These are phyloP conservation scores for Umbilicus rupestris DNA, from an alignment of 164 flowering plant species.

Conservation along the genomic window DNA sequence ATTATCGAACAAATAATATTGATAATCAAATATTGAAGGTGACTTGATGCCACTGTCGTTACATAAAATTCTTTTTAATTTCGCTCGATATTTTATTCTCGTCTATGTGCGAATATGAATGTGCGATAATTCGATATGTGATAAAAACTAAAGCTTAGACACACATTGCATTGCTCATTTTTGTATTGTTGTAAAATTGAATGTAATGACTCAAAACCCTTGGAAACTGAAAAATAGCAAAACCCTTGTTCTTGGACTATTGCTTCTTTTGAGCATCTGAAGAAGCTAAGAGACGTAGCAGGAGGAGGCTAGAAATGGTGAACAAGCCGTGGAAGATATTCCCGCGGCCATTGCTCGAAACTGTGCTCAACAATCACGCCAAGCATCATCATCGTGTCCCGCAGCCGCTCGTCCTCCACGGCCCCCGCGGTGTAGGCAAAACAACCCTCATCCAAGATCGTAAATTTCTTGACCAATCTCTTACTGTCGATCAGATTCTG, in stretches of 20 bases:
- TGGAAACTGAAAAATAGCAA: not conserved
- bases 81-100: no score
- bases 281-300: not conserved
- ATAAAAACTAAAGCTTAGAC: no score
- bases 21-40: no score
- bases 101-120: no score
- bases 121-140: no score
- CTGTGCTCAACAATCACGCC: conserved; percentile 73
- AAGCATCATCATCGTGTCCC: conserved; percentile 68
- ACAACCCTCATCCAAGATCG: conserved; percentile 83
- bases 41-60: no score
- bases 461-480: conserved; percentile 14
- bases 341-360: conserved; percentile 73
- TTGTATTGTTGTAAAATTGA: no score
- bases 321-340: conserved; percentile 70
- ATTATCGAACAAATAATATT: no score
- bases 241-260: not conserved
- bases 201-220: not conserved
- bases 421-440: conserved; percentile 91
- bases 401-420: conserved; percentile 84
- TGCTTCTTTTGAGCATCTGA: not conserved
- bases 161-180: no score
- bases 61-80: no score
- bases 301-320: conserved; percentile 25
- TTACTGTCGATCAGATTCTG: not conserved